Base-by-base conservation (phyloP, 257 asterid species). In the Solanum stenotomum region DNA sequence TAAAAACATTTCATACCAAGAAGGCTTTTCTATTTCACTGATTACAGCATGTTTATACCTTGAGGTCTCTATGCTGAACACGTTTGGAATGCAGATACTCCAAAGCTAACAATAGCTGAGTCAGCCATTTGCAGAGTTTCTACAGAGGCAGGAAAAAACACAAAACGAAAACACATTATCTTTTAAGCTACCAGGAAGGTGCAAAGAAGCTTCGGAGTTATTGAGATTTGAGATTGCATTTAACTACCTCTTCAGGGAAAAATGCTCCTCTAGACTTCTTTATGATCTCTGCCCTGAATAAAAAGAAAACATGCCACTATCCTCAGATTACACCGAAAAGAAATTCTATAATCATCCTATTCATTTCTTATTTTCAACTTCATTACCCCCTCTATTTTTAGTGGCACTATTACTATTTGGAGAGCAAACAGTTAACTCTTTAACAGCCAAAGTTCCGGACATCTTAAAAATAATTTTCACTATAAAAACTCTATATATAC, bases 111-210 rank as follows among this genome's bases (percentile, higher is more conserved):
- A 96, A 87, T 85, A 96, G 89, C 79, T 96, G 99, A 87, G 98
- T 95, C 87, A 96, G 84, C 99, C 99, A 96, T 91, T 96, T 95
- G 95, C 99, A 96, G 42, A 96, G 81, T 95, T 92, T 96, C 99
- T 96, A 92, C 13, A 88, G 56, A 88, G 13, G 68, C 38, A 81
- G 38, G 22, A 88, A 87, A 88, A 83, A 6, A 14, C n/a, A 77
- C 65, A 40, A 77, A 44, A 84, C 4, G 3, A 13, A 79, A 18
- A 25, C 16, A 42, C 3, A 23, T 22, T 3, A 46, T 46, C 10
- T 46, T 79, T 81, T 81, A 27, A 29, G 85, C 42, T 29, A 42
- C 42, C 40, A 49, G 68, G 40, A 46, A 46, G 85, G 18, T 3
- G 2, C 38, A 46, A 37, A 46, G 27, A 46, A 81, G 18, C 68